Percentiles rank a stretch among this genome's conserved stretches.
These are phyloP conservation scores for Prototheca stagnorum DNA, from an alignment of 163 green algal species.

Conservation along the genomic window DNA sequence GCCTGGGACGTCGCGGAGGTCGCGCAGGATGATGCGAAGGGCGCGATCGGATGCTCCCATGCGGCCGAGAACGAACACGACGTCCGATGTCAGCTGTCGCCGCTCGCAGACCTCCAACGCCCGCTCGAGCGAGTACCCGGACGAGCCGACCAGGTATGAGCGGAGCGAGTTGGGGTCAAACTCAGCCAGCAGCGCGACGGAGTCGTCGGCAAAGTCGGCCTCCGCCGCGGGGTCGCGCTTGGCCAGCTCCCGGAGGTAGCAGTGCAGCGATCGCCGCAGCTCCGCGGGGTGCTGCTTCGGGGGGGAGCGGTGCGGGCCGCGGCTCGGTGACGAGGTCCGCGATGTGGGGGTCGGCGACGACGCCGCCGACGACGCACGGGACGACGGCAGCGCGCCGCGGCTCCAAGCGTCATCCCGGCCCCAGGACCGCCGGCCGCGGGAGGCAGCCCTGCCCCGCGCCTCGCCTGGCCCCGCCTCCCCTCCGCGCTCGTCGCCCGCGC, in stretches of 20 bases:
- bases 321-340: no score
- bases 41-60: conserved; percentile 68
- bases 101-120: conserved; percentile 56
- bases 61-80: conserved; percentile 70
- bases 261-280: no score
- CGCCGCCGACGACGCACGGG: no score
- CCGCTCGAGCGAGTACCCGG: conserved; percentile 59
- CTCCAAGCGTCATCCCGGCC: no score
- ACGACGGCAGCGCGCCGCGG: no score
- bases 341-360: no score
- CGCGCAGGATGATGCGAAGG: conserved; percentile 74
- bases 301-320: no score
- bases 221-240: conserved; percentile 35
- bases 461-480: no score
- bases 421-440: no score
- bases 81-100: conserved; percentile 46
- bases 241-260: conserved; percentile 69
- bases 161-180: conserved; percentile 55
- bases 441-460: no score
- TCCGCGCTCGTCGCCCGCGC: no score
- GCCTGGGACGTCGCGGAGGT: conserved; percentile 50
- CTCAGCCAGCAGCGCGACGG: conserved; percentile 76
- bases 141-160: conserved; percentile 53
- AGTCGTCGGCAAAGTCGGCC: conserved; percentile 49
- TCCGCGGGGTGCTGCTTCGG: no score